Percentiles rank a stretch among this genome's conserved stretches.
These are phyloP conservation scores for Pneumocystis carinii DNA, from an alignment of 1,139 yeast species.

Conservation along the genomic window DNA sequence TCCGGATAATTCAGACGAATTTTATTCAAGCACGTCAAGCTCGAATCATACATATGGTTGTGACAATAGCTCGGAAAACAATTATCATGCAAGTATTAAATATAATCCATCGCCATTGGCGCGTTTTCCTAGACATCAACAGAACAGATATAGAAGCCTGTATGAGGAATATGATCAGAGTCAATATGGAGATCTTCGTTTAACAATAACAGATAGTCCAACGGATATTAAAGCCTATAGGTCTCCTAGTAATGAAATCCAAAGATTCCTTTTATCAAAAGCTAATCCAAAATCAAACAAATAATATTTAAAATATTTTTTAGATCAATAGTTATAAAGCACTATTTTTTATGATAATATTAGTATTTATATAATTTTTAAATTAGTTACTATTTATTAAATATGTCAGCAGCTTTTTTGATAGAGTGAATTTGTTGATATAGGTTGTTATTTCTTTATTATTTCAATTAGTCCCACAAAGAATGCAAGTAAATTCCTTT, in stretches of 20 bases:
- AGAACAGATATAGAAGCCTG: neutral
- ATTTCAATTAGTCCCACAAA: neutral
- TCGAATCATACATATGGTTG: neutral
- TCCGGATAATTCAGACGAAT: neutral
- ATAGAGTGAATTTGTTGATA: neutral
- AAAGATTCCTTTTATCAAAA: neutral
- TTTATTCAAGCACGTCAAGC: neutral
- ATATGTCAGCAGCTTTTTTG: neutral
- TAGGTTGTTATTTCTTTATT: neutral
- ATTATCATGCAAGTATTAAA: neutral
- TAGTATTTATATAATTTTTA: neutral
- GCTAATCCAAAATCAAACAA: neutral
- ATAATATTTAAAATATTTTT: neutral
- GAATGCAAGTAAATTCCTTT: neutral
- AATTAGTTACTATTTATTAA: neutral
- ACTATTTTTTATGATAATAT: neutral
- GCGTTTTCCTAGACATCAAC: neutral
- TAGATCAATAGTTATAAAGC: neutral
- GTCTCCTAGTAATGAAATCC: neutral
- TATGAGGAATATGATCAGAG: neutral
- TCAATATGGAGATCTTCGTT: neutral
- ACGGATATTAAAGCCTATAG: neutral
- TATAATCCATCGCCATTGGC: neutral
- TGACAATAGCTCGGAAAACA: neutral
- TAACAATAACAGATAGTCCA: neutral